A percentile compares a stretch with the other conserved stretches of the same genome.
These are phyloP conservation scores for Mycena crocata DNA, from an alignment of 768 basidiomycete genomes.

Conservation along the genomic window DNA sequence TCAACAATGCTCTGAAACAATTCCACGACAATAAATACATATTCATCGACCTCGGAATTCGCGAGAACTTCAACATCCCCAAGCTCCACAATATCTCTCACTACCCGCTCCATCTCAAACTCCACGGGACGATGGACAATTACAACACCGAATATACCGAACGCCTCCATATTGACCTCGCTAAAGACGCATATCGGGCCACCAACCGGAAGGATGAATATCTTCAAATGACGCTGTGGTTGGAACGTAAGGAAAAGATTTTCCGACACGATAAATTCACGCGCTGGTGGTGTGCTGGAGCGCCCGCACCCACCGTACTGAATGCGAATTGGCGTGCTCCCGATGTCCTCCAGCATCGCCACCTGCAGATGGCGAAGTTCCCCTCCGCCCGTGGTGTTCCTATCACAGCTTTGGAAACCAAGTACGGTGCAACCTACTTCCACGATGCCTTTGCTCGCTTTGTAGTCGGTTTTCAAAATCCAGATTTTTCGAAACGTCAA, in stretches of 20 bases:
- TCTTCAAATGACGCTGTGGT: conserved; percentile 52
- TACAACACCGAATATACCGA: conserved; percentile 48
- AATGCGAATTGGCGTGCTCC: not conserved
- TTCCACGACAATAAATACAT: conserved; percentile 32
- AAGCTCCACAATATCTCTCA: conserved; percentile 39
- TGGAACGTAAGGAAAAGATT: conserved; percentile 46
- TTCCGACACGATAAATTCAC: not conserved
- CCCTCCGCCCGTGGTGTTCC: not conserved
- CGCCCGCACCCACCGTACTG: not conserved
- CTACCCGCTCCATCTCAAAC: conserved; percentile 36
- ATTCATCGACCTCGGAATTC: conserved; percentile 24
- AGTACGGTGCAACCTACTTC: not conserved
- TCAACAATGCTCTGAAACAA: conserved; percentile 30
- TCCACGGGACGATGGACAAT: conserved; percentile 27
- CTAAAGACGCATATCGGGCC: conserved; percentile 46
- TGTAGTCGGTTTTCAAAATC: not conserved
- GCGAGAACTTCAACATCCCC: conserved; percentile 33
- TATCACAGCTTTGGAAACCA: not conserved
- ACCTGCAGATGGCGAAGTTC: not conserved
- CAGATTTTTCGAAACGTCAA: not conserved
- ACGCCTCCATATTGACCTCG: conserved; percentile 51
- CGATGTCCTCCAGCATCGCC: not conserved
- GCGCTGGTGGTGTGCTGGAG: conserved; percentile 33
- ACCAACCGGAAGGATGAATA: conserved; percentile 41
- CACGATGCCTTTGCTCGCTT: not conserved